A percentile compares a stretch with the other conserved stretches of the same genome.
Conservation (phyloP, 495 filamentous ascomycete species). For the Aspergillus leporis region DNA sequence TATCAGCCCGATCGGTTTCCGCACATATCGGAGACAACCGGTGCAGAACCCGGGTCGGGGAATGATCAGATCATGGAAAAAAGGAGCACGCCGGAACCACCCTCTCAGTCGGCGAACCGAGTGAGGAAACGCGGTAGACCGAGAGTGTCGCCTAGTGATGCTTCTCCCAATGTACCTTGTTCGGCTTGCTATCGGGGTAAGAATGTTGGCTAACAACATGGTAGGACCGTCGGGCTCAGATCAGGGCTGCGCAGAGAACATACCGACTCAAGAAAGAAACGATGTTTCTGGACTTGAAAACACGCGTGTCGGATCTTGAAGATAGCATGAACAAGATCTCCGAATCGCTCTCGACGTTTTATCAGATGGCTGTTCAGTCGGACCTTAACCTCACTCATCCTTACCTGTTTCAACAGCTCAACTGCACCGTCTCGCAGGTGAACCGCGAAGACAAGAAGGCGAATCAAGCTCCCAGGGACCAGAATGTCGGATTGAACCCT, state of each 20-base stretch:
- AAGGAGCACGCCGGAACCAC: not conserved
- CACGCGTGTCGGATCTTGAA: slow-evolving; percentile 66
- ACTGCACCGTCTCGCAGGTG: not conserved
- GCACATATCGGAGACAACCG: not conserved
- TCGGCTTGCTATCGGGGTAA: not conserved
- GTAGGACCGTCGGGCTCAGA: slow-evolving; percentile 71
- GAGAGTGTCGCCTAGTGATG: slow-evolving; percentile 1
- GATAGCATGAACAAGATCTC: slow-evolving; percentile 70
- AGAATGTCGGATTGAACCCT: not conserved
- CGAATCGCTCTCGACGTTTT: slow-evolving; percentile 64
- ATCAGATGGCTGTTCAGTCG: slow-evolving; percentile 54
- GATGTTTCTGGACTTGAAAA: slow-evolving; percentile 70
- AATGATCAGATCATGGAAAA: not conserved
- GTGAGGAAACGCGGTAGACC: slow-evolving; percentile 11
- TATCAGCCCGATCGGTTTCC: slow-evolving; percentile 7
- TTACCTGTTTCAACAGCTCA: slow-evolving; percentile 34
- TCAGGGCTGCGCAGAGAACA: slow-evolving; percentile 81
- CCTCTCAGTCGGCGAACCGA: not conserved
- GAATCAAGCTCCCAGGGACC: not conserved
- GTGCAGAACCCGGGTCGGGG: not conserved
- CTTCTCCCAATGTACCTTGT: not conserved
- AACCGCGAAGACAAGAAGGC: not conserved
- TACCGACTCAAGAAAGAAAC: slow-evolving; percentile 85
- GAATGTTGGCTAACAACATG: not conserved
- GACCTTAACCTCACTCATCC: slow-evolving; percentile 39